phyloP scores from a whole-genome alignment of 306 rosid genomes.

The Quercus wislizeni region DNA sequence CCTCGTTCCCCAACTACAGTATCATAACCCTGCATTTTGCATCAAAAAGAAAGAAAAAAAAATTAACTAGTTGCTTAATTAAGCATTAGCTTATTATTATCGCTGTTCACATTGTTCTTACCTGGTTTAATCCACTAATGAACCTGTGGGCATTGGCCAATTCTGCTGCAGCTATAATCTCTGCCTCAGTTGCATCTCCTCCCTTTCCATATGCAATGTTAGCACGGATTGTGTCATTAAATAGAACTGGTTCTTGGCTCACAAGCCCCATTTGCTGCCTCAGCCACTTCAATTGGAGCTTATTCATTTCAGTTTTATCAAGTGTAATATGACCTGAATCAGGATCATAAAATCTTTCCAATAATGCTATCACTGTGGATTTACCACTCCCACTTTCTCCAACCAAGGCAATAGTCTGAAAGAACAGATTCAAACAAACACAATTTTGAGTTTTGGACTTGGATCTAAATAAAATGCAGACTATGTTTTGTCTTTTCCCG shows the following conservation, averaged over 20 bases:
- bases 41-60: constrained; percentile 1
- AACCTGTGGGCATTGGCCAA: constrained; percentile 83
- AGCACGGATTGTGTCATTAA: constrained; percentile 77
- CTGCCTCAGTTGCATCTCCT: constrained; percentile 79
- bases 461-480: no score
- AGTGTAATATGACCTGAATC: constrained; percentile 73
- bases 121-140: constrained; percentile 75
- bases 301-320: constrained; percentile 64
- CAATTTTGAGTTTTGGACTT: background rate
- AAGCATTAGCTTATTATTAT: no score
- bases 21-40: constrained; percentile 57
- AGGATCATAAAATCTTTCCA: constrained; percentile 85
- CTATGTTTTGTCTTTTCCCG: background rate
- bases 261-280: constrained; percentile 92
- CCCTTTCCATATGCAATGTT: constrained; percentile 82
- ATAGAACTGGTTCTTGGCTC: constrained; percentile 78
- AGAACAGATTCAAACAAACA: constrained; percentile 3
- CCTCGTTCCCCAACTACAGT: constrained; percentile 86
- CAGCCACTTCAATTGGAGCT: constrained; percentile 66
- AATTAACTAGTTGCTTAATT: no score
- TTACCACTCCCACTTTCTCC: constrained; percentile 98
- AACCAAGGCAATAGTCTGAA: constrained; percentile 80
- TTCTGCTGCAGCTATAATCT: constrained; percentile 68
- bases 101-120: background rate
- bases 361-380: constrained; percentile 76